Evolutionary conservation across 345 rosid species (phyloP), one percentile per base, ranked within the genome.

Genomic region (Camelina neglecta): DNA sequence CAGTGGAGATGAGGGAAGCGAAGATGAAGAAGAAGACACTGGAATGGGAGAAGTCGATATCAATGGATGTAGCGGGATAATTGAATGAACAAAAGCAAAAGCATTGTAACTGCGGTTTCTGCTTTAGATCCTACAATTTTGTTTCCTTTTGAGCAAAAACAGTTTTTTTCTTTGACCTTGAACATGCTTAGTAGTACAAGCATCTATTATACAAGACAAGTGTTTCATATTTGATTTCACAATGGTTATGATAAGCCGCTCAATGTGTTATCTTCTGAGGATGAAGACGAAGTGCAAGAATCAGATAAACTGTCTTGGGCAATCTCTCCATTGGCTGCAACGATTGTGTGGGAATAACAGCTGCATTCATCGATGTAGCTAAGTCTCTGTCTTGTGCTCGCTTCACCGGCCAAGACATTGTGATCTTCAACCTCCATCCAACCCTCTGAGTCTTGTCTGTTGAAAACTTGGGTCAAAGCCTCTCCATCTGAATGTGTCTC

Each of bases 1-100:
- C 8, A 84, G 93, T 39, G 97, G 97, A 4, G 98, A 89, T 80
- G 98, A 93, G 83, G 96, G 90, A 66, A 89, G 93, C 2, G 97
- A 86, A 68, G 97, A 91, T 29, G 79, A 58, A 67, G 98, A 93
- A 74, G 98, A 91, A 83, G 97, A 91, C 59, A 90, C 86, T 0
- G 96, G 95, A 31, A 83, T 88, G 97, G 97, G 97, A 66, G 97
- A 88, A 51, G 85, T 84, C 12, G 92, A 93, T 80, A 81, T 89
- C 47, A 93, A 88, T 61, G 74, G 84, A 23, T 80, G 79, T 21
- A 60, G 76, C 11, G 92, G 88, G 21, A 73, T 94, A 45, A 78
- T 58, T 23, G 92, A 89, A 71, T 94, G 82, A 86, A 50, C 44
- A 75, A 60, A 50, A 66, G 62, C 54, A 49, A 31, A 60, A 49